Percentiles rank a stretch among this genome's conserved stretches.
Evolutionary conservation across 345 rosid species (phyloP).

Genomic region (Combretum micranthum): DNA sequence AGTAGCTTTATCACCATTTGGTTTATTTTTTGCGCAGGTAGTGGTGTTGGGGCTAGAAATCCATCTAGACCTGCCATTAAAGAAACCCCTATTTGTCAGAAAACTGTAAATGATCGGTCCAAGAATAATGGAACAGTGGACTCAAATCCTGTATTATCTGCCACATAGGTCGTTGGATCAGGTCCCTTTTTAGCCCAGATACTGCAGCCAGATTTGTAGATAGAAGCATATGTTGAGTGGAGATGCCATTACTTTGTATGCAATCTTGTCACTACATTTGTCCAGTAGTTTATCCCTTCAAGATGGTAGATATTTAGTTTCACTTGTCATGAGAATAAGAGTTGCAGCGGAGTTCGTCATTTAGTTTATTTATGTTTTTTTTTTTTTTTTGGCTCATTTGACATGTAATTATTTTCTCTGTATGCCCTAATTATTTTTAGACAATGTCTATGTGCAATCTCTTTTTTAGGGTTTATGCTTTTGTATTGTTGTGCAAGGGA

Average conservation of each 20-base stretch:
- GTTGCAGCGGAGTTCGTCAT: neutral
- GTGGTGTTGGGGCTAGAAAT: constrained; percentile 25
- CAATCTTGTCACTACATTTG: neutral
- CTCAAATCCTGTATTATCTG: constrained; percentile 21
- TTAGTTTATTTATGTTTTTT: neutral
- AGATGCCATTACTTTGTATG: constrained; percentile 5
- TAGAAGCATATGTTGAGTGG: constrained; percentile 1
- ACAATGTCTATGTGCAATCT: no score
- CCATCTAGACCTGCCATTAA: constrained; percentile 24
- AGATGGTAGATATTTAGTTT: constrained; percentile 6
- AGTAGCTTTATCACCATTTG: neutral
- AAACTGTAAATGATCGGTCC: constrained; percentile 23
- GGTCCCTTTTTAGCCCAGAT: neutral
- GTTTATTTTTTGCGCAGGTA: constrained; percentile 22
- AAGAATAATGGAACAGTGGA: constrained; percentile 25
- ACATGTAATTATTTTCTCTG: neutral
- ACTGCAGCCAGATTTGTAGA: constrained; percentile 3
- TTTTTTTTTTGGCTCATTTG: neutral
- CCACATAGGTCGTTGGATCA: constrained; percentile 20
- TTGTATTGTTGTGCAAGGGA: no score
- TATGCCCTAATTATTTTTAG: neutral
- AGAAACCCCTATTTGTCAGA: constrained; percentile 26
- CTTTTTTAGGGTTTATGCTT: no score
- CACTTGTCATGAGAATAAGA: constrained; percentile 1
- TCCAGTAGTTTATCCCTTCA: neutral